phyloP scores from a whole-genome alignment of 2,329 filamentous ascomycete genomes.

The Penicillium psychrosexuale region DNA sequence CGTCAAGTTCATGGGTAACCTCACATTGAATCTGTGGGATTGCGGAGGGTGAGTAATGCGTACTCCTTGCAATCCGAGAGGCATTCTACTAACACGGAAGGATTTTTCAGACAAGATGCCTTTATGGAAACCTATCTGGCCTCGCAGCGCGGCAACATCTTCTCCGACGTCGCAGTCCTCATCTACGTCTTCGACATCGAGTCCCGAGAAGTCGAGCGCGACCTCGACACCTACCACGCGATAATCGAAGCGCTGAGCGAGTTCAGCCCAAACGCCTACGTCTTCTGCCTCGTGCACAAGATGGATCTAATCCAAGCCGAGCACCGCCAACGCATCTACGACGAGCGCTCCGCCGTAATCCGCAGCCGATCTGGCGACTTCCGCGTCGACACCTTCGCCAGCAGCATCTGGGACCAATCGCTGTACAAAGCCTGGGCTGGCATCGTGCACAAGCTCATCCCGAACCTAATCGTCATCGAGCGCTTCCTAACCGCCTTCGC shows the following conservation, averaged over 20 bases:
- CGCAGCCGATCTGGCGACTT: slow-evolving; percentile 70
- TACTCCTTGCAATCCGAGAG: not conserved
- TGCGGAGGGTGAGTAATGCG: slow-evolving; percentile 69
- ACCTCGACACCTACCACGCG: slow-evolving; percentile 86
- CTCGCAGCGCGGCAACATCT: slow-evolving; percentile 92
- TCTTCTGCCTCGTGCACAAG: slow-evolving; percentile 97
- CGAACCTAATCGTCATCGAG: slow-evolving; percentile 85
- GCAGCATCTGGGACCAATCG: slow-evolving; percentile 97
- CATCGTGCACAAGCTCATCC: slow-evolving; percentile 97
- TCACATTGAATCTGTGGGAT: slow-evolving; percentile 97
- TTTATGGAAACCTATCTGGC: slow-evolving; percentile 99
- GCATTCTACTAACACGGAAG: not conserved
- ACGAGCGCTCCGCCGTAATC: slow-evolving; percentile 75
- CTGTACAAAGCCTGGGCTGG: slow-evolving; percentile 97
- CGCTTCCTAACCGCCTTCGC: slow-evolving; percentile 78
- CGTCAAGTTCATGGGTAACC: slow-evolving; percentile 96
- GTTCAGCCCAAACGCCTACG: slow-evolving; percentile 74
- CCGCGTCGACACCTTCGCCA: slow-evolving; percentile 83
- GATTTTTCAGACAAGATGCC: slow-evolving; percentile 71
- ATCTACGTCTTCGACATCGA: slow-evolving; percentile 99
- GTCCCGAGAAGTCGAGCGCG: slow-evolving; percentile 87
- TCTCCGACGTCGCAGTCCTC: slow-evolving; percentile 90
- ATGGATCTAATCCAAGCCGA: slow-evolving; percentile 90
- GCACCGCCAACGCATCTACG: slow-evolving; percentile 76
- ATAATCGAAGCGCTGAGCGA: slow-evolving; percentile 87